A percentile compares a stretch with the other conserved stretches of the same genome.
Conservation (phyloP, 345 rosid species). For the Gossypium herbaceum region DNA sequence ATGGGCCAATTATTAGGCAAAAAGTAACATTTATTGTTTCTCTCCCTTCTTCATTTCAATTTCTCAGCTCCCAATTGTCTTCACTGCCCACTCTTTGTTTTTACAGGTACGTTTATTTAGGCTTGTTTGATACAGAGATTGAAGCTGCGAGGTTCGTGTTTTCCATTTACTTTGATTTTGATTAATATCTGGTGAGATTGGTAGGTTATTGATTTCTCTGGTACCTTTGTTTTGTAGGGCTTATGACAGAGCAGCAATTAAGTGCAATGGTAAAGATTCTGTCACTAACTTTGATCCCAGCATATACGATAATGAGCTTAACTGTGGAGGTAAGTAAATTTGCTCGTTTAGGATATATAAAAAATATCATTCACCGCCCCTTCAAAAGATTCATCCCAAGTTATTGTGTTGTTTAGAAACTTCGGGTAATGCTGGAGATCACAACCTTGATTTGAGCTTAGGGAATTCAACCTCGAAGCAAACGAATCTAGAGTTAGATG, state of each 20-base stretch:
- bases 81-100: neutral
- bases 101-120: conserved; percentile 81
- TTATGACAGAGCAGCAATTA: conserved; percentile 89
- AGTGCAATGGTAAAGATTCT: conserved; percentile 90
- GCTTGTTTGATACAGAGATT: conserved; percentile 86
- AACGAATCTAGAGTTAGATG: conserved; percentile 18
- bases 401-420: conserved; percentile 27
- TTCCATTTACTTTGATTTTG: neutral
- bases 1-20: conserved; percentile 94
- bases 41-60: neutral
- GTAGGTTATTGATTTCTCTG: neutral
- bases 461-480: conserved; percentile 52
- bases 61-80: neutral
- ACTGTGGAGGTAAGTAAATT: conserved; percentile 36
- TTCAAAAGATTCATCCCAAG: neutral
- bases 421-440: conserved; percentile 43
- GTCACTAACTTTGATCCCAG: conserved; percentile 90
- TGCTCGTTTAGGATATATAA: neutral
- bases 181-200: neutral
- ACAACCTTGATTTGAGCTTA: conserved; percentile 79
- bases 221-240: conserved; percentile 35
- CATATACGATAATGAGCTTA: conserved; percentile 64
- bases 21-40: conserved; percentile 45
- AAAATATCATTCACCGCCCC: neutral
- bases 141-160: conserved; percentile 80